Percentiles rank a stretch among this genome's conserved stretches.
Evolutionary conservation across 352 stramenopile species (phyloP).

Genomic region (Globisporangium okanoganense): DNA sequence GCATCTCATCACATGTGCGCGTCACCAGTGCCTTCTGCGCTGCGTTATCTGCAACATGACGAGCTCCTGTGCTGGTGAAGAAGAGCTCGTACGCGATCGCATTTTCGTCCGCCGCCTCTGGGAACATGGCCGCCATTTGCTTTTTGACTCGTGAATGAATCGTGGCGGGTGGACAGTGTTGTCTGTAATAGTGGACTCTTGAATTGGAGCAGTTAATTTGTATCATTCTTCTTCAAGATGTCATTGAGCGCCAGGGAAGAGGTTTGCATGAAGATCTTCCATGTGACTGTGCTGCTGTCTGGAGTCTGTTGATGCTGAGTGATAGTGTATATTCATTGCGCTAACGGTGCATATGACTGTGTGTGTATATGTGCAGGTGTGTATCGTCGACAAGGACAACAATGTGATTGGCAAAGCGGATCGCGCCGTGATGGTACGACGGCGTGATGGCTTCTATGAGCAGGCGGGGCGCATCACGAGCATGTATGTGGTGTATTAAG

Average conservation of each 20-base stretch:
- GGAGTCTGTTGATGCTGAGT: not conserved
- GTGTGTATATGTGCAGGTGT: slow-evolving; percentile 43
- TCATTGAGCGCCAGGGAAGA: slow-evolving; percentile 57
- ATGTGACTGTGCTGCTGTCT: not conserved
- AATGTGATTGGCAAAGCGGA: slow-evolving; percentile 81
- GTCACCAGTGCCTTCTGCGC: slow-evolving; percentile 7
- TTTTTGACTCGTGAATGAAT: too few species aligned
- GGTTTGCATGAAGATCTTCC: slow-evolving; percentile 12
- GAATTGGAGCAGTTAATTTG: too few species aligned
- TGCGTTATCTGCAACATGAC: not conserved
- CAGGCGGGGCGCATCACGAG: not conserved
- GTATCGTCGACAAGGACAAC: slow-evolving; percentile 79
- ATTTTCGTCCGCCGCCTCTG: slow-evolving; percentile 12
- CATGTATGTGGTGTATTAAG: not conserved
- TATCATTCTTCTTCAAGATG: too few species aligned
- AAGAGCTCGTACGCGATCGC: slow-evolving; percentile 37
- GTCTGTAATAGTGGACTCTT: not conserved
- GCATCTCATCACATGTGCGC: slow-evolving; percentile 16
- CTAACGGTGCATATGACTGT: not conserved
- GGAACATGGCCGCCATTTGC: slow-evolving; percentile 7
- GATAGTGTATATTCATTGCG: not conserved
- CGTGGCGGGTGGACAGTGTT: not conserved
- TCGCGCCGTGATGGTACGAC: slow-evolving; percentile 68
- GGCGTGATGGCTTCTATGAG: not conserved
- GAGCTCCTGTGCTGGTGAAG: slow-evolving; percentile 8